phyloP scores from a whole-genome alignment of 176 grass and related monocot genomes.

The Aegilops tauschii region DNA sequence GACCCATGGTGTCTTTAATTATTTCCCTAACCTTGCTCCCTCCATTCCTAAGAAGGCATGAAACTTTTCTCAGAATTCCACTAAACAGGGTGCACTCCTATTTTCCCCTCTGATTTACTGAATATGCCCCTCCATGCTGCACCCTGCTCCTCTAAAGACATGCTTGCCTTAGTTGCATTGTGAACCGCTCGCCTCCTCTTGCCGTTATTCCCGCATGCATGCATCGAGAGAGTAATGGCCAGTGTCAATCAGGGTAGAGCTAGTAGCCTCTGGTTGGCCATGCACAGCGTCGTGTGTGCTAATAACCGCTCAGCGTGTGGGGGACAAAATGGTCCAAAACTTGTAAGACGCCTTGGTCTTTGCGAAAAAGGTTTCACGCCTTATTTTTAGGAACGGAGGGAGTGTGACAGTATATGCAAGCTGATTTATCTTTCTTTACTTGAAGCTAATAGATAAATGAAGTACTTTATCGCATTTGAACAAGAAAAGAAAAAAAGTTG shows the following conservation, averaged over 20 bases:
- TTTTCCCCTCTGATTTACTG: too few species aligned
- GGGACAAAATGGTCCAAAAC: background rate
- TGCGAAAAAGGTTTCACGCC: too few species aligned
- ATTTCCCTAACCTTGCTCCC: background rate
- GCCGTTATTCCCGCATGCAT: background rate
- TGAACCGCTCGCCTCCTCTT: background rate
- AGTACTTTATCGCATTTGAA: background rate
- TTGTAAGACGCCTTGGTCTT: too few species aligned
- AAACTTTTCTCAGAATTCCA: background rate
- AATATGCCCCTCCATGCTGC: background rate
- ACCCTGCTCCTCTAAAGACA: background rate
- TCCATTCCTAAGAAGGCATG: background rate
- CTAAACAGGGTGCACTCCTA: background rate
- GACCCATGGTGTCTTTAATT: background rate
- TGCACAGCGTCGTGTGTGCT: background rate
- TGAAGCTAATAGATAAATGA: slow-evolving; percentile 3
- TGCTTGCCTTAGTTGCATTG: background rate
- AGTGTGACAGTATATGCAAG: background rate
- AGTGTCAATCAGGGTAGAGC: background rate
- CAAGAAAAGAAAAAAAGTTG: background rate
- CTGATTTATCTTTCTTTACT: background rate
- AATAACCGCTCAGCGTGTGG: background rate
- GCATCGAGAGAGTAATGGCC: background rate
- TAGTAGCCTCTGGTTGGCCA: background rate
- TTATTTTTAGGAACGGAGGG: too few species aligned